These are phyloP conservation scores for Lactarius psammicola DNA, from an alignment of 768 basidiomycete species.

Conservation along the genomic window DNA sequence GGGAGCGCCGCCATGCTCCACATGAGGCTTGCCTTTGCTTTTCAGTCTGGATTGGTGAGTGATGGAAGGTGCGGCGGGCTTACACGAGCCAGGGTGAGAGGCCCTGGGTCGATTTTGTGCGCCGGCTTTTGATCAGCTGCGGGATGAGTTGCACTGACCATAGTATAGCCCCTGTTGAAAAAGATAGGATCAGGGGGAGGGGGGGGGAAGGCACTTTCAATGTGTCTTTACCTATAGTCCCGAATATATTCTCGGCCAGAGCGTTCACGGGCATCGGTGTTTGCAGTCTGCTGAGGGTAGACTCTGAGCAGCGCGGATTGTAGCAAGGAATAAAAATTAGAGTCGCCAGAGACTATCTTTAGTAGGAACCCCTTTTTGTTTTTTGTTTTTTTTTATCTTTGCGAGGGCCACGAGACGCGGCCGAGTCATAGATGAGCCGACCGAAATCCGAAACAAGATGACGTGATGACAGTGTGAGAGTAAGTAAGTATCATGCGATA, in stretches of 20 bases:
- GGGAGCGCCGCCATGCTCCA: constrained; percentile 62
- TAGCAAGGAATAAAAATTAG: background rate
- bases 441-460: background rate
- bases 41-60: background rate
- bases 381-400: background rate
- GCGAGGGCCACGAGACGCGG: too few species aligned
- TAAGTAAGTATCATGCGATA: too few species aligned
- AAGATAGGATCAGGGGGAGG: too few species aligned
- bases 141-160: constrained; percentile 70
- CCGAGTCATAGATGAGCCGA: background rate
- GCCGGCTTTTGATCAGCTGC: constrained; percentile 72
- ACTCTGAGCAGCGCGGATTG: background rate
- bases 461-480: background rate
- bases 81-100: constrained; percentile 68
- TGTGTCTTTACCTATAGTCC: constrained; percentile 48
- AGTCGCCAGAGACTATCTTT: too few species aligned
- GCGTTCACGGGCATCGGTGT: constrained; percentile 46
- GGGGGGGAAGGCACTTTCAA: constrained; percentile 46
- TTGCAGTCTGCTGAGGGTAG: background rate
- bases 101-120: constrained; percentile 63
- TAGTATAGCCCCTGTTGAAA: constrained; percentile 53
- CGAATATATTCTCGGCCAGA: constrained; percentile 64
- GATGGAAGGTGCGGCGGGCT: background rate
- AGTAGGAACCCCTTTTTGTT: too few species aligned
- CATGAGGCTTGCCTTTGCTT: constrained; percentile 43